phyloP scores from a whole-genome alignment of 495 filamentous ascomycete genomes.

The Penicillium soppii region DNA sequence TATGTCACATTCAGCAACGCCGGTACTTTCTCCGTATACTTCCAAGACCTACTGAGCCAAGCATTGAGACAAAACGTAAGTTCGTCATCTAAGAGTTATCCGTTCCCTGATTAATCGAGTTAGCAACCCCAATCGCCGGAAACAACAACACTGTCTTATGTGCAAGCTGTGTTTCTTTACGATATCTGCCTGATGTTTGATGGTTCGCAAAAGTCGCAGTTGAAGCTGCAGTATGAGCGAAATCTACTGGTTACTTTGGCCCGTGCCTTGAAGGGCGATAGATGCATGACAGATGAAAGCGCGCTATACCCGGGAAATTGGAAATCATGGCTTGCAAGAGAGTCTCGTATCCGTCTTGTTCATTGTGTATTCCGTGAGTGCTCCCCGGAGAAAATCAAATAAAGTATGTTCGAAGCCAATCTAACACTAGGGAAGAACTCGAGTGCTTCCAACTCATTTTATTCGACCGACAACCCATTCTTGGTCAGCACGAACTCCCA shows the following conservation, averaged over 20 bases:
- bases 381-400: neutral
- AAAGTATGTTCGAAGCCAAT: neutral
- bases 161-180: neutral
- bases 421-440: neutral
- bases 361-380: neutral
- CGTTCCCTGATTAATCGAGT: neutral
- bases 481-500: neutral
- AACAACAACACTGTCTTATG: neutral
- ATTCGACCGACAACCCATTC: neutral
- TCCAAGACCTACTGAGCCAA: neutral
- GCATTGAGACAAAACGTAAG: constrained; percentile 1
- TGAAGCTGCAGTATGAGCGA: constrained; percentile 4
- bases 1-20: neutral
- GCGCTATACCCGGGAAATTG: neutral
- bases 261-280: neutral
- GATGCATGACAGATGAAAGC: neutral
- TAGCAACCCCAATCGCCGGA: neutral
- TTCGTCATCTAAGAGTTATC: neutral
- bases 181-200: neutral
- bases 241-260: constrained; percentile 1
- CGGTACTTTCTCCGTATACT: neutral
- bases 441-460: neutral
- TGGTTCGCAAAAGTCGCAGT: neutral
- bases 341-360: constrained; percentile 1
- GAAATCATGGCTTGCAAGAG: neutral